phyloP scores from a whole-genome alignment of 1,284 basidiomycete species.

The Ganoderma lucidum region DNA sequence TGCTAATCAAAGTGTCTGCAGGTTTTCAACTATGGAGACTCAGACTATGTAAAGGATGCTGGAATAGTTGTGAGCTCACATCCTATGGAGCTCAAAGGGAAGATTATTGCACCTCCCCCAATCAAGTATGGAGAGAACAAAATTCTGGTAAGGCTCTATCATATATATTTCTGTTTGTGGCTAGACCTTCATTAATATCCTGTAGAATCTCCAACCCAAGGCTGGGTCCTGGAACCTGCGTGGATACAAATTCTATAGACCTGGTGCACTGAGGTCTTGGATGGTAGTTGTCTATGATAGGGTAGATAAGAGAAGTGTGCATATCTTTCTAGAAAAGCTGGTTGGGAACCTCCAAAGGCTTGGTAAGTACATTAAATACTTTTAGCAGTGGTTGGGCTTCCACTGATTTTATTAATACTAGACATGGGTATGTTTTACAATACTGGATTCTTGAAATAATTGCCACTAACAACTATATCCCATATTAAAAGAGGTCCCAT shows the following conservation, averaged over 20 bases:
- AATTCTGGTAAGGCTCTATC: constrained; percentile 15
- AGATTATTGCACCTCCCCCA: constrained; percentile 40
- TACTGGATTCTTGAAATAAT: neutral
- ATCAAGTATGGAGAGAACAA: constrained; percentile 37
- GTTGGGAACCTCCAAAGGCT: constrained; percentile 39
- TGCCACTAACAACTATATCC: too few species aligned
- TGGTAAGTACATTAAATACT: constrained; percentile 38
- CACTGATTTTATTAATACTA: neutral
- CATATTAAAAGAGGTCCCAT: neutral
- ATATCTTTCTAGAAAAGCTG: constrained; percentile 37
- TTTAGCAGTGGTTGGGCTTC: neutral
- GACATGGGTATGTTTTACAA: constrained; percentile 22
- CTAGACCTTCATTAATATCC: neutral
- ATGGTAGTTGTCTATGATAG: constrained; percentile 40
- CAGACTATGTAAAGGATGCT: constrained; percentile 44
- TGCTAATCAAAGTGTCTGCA: constrained; percentile 14
- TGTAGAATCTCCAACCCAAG: constrained; percentile 24
- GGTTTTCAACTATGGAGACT: constrained; percentile 42
- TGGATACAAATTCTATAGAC: constrained; percentile 33
- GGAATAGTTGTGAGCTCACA: constrained; percentile 39
- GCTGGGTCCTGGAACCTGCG: constrained; percentile 47
- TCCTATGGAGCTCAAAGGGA: constrained; percentile 39
- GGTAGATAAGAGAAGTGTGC: neutral
- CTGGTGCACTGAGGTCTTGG: constrained; percentile 32
- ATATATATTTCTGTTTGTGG: neutral